A percentile compares a stretch with the other conserved stretches of the same genome.
phyloP scores from a whole-genome alignment of 2,329 filamentous ascomycete species.

The Cadophora luteo-olivacea region DNA sequence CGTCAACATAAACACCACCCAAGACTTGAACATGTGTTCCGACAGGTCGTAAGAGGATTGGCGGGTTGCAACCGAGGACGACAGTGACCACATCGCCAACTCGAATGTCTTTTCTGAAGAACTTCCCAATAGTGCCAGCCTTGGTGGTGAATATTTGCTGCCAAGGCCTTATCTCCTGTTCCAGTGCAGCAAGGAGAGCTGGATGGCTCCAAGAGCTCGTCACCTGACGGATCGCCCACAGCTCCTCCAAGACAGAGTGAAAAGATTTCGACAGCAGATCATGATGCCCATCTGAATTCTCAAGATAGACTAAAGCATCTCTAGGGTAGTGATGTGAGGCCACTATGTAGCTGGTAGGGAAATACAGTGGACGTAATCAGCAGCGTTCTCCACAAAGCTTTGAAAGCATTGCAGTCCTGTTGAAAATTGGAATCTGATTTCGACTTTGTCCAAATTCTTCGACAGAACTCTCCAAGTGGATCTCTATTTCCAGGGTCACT shows the following conservation, averaged over 20 bases:
- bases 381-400: slow-evolving; percentile 3
- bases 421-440: not conserved
- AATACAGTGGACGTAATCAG: not conserved
- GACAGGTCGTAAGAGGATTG: slow-evolving; percentile 11
- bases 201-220: not conserved
- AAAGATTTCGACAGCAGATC: too few species aligned
- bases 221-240: not conserved
- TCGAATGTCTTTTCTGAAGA: not conserved
- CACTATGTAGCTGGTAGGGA: too few species aligned
- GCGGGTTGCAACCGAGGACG: slow-evolving; percentile 18
- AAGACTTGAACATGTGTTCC: slow-evolving; percentile 19
- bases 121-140: not conserved
- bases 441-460: not conserved
- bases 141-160: not conserved
- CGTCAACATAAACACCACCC: slow-evolving; percentile 23
- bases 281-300: too few species aligned
- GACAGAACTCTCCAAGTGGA: not conserved
- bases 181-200: not conserved
- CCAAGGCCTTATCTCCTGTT: not conserved
- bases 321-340: too few species aligned
- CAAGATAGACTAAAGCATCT: not conserved
- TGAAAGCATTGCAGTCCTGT: not conserved
- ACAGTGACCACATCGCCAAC: slow-evolving; percentile 19
- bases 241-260: not conserved
- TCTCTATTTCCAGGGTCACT: not conserved